Percentiles rank a stretch among this genome's conserved stretches.
phyloP scores from a whole-genome alignment of 192 early-diverging fungal genomes.

The Mortierella hygrophila region DNA sequence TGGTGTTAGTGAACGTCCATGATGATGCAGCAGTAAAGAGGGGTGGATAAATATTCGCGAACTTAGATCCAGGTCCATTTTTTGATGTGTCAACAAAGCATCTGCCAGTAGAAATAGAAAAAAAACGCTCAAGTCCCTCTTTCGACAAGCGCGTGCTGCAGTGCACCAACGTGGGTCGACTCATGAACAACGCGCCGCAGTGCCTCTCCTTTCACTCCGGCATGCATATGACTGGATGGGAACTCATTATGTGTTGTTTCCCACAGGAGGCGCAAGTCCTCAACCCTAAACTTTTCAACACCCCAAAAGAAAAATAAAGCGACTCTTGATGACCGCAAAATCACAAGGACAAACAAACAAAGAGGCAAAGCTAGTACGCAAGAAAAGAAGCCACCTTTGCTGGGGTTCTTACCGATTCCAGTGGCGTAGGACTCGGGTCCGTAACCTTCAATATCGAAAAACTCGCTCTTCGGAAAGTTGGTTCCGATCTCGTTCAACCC shows the following conservation, averaged over 20 bases:
- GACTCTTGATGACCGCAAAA: not conserved
- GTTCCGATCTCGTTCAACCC: conserved; percentile 86
- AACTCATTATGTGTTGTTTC: not conserved
- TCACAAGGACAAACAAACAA: not conserved
- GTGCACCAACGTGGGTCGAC: not conserved
- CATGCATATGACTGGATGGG: not conserved
- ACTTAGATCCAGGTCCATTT: not conserved
- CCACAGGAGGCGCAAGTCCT: not conserved
- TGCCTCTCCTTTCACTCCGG: not conserved
- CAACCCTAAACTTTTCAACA: not conserved
- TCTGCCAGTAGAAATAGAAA: not conserved
- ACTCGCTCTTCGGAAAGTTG: conserved; percentile 72
- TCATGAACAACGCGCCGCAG: not conserved
- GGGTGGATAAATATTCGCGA: not conserved
- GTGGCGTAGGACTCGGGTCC: conserved; percentile 69
- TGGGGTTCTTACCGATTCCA: conserved; percentile 65
- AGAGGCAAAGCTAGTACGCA: not conserved
- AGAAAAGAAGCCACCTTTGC: conserved; percentile 8
- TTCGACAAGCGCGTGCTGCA: not conserved
- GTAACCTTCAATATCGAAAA: conserved; percentile 81
- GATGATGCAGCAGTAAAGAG: not conserved
- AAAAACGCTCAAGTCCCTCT: not conserved
- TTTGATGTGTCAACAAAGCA: not conserved
- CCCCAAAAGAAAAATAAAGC: not conserved
- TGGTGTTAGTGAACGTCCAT: not conserved